Evolutionary conservation across 768 basidiomycete genomes (phyloP), one percentile per base, ranked within the genome.

Genomic region (Pleurotus pulmonarius): DNA sequence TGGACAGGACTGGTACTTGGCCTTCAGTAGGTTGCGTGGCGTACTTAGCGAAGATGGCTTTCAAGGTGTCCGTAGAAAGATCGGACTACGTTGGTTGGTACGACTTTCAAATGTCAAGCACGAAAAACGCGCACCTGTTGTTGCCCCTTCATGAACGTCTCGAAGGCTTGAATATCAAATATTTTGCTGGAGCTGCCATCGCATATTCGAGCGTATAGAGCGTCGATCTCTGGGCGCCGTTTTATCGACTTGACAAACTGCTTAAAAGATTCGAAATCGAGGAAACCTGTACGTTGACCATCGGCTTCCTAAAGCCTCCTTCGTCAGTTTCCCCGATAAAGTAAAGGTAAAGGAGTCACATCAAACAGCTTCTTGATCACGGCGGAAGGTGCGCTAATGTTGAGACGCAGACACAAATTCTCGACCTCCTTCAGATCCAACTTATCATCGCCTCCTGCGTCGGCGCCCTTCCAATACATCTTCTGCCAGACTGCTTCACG

Each of bases 191-290:
- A 18, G 51, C 66, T 69, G 5, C 62, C 45, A 22, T 64, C 61
- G 16, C 63, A 63, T 13, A 78, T 59, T 15, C 70, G 68, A 41
- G 65, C 67, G 68, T 86, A 88, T 5, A 96, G 70, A 0, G 74
- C 64, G 51, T 89, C 85, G 1, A 98, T 67, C 47, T 98, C 95
- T 0, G 89, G 86, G 12, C 96, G 83, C 13, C 80, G 76, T 66
- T 93, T 94, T 56, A 96, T 80, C 26, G 83, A 68, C 64, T 86
- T 89, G 60, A 95, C 88, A 59, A 98, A 93, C 7, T 72, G 75
- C 61, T 88, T 86, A 67, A 95, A 98, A 56, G 85, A 87, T 2
- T 75, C 60, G 63, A 92, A 94, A 66, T 92, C 83, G 24, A 96
- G 82, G 58, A 78, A 82, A 0, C 81, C 83, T 2, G 75, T 75